Conservation (phyloP, 2,329 filamentous ascomycete species). For the Aspergillus alliaceus region DNA sequence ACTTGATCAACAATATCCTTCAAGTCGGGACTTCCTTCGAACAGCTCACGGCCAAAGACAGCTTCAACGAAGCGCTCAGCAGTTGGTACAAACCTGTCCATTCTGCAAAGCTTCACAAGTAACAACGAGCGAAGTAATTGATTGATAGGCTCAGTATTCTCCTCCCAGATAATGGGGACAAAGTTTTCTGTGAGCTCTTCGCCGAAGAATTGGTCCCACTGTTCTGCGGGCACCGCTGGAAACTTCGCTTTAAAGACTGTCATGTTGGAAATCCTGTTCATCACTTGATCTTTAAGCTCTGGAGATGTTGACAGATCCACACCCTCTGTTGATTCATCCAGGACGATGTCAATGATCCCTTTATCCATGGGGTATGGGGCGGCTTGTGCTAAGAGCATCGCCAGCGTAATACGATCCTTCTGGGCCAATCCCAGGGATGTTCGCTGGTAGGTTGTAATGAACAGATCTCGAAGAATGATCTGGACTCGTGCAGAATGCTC, state of each 20-base stretch:
- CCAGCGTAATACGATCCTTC: constrained; percentile 90
- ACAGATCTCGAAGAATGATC: constrained; percentile 86
- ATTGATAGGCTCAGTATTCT: constrained; percentile 65
- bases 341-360: constrained; percentile 77
- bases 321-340: constrained; percentile 75
- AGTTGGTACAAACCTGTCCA: constrained; percentile 90
- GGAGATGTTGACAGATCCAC: constrained; percentile 73
- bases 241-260: constrained; percentile 72
- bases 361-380: constrained; percentile 97
- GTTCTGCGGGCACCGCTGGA: constrained; percentile 58
- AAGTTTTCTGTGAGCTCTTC: constrained; percentile 85
- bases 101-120: constrained; percentile 88
- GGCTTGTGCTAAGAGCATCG: constrained; percentile 91
- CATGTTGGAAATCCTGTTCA: constrained; percentile 68
- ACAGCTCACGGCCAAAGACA: constrained; percentile 80
- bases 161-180: constrained; percentile 75
- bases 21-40: constrained; percentile 83
- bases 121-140: constrained; percentile 79
- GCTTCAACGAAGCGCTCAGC: constrained; percentile 86
- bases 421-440: constrained; percentile 92
- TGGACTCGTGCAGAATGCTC: constrained; percentile 80
- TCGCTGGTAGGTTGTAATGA: constrained; percentile 85
- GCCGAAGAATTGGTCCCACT: constrained; percentile 79
- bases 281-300: constrained; percentile 65
- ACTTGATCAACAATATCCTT: constrained; percentile 82